A percentile compares a stretch with the other conserved stretches of the same genome.
These are phyloP conservation scores for Gymnopilus junonius DNA, from an alignment of 768 basidiomycete species.

Conservation along the genomic window DNA sequence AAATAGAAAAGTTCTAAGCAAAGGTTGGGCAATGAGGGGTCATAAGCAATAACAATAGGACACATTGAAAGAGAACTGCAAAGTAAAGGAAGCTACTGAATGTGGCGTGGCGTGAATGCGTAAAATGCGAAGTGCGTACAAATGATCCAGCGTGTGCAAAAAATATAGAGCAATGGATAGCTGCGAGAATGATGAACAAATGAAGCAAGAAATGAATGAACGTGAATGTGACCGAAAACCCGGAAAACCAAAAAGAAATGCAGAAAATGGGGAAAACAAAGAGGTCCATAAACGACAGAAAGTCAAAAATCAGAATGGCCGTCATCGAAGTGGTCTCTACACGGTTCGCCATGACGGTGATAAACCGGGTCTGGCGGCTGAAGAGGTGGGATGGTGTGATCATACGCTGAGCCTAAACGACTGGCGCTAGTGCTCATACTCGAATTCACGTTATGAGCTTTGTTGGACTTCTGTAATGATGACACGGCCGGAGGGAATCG, in stretches of 20 bases:
- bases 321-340: slow-evolving; percentile 18
- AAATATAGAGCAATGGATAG: not conserved
- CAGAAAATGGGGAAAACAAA: not conserved
- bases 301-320: not conserved
- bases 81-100: not conserved
- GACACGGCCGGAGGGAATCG: slow-evolving; percentile 16
- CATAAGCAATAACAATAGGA: not conserved
- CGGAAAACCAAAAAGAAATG: slow-evolving; percentile 5
- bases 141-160: not conserved
- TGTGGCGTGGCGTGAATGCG: slow-evolving; percentile 4
- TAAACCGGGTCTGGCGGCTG: not conserved
- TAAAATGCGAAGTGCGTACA: not conserved
- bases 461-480: not conserved
- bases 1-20: not conserved
- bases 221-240: slow-evolving; percentile 8
- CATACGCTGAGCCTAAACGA: slow-evolving; percentile 8
- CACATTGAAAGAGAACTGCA: not conserved
- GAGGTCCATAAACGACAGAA: not conserved
- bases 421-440: not conserved
- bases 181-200: not conserved
- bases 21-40: not conserved
- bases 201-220: not conserved
- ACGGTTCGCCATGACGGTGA: slow-evolving; percentile 11
- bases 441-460: not conserved
- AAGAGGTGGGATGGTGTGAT: slow-evolving; percentile 26